Conservation (phyloP, 495 filamentous ascomycete species). For the Pseudoneurospora amorphoporcata region DNA sequence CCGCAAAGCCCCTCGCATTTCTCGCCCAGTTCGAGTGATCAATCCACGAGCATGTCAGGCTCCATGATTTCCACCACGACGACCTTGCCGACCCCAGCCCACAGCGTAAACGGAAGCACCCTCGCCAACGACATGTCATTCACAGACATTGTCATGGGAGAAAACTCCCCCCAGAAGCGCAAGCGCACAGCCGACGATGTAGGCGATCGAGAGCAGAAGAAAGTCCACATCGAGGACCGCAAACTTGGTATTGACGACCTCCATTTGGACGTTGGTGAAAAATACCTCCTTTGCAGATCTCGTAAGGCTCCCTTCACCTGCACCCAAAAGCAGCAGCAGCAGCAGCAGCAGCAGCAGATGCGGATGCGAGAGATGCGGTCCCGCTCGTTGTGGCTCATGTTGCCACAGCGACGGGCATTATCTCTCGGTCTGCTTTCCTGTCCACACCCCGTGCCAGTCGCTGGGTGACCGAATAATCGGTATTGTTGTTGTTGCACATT, state of each 20-base stretch:
- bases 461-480: constrained; percentile 9
- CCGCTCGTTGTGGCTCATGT: not conserved
- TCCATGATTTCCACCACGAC: constrained; percentile 34
- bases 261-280: constrained; percentile 45
- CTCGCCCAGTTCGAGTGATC: constrained; percentile 36
- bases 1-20: constrained; percentile 48
- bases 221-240: constrained; percentile 43
- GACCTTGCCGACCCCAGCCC: constrained; percentile 41
- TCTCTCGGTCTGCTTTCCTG: not conserved
- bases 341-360: not conserved
- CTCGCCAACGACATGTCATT: constrained; percentile 29
- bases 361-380: not conserved
- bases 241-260: constrained; percentile 45
- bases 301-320: constrained; percentile 45
- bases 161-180: constrained; percentile 41
- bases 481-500: constrained; percentile 7
- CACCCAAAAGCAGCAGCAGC: constrained; percentile 2
- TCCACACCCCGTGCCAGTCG: not conserved
- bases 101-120: constrained; percentile 48
- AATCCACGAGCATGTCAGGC: constrained; percentile 32
- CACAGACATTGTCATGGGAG: constrained; percentile 28
- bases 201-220: constrained; percentile 43
- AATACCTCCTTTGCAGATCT: constrained; percentile 51
- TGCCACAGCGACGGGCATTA: not conserved
- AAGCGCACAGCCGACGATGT: constrained; percentile 39